A percentile compares a stretch with the other conserved stretches of the same genome.
These are phyloP conservation scores for Phytophthora lateralis DNA, from an alignment of 352 stramenopile species.

Conservation along the genomic window DNA sequence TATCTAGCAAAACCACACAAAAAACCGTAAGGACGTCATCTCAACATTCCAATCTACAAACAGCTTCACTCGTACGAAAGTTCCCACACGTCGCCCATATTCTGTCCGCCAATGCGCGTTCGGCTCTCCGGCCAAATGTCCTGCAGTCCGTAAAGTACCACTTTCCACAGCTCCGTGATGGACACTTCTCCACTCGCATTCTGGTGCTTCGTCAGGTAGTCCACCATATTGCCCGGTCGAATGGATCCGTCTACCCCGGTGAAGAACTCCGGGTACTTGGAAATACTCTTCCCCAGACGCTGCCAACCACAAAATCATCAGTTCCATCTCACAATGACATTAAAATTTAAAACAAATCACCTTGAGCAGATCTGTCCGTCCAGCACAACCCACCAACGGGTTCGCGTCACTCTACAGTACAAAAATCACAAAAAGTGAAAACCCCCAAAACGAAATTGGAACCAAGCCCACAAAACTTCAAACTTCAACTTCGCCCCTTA, in stretches of 20 bases:
- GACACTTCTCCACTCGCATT: constrained; percentile 60
- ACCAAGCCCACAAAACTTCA: not conserved
- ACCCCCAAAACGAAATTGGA: not conserved
- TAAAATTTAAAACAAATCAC: constrained; percentile 13
- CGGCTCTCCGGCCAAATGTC: constrained; percentile 86
- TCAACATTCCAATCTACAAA: not conserved
- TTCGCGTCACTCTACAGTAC: constrained; percentile 58
- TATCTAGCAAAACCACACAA: constrained; percentile 36
- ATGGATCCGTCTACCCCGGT: constrained; percentile 43
- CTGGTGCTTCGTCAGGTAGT: constrained; percentile 73
- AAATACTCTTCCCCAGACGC: constrained; percentile 71
- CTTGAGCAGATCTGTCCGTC: constrained; percentile 76
- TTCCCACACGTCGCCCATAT: constrained; percentile 89
- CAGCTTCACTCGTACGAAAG: constrained; percentile 48
- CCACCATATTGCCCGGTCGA: constrained; percentile 79
- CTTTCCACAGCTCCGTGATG: constrained; percentile 76
- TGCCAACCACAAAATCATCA: constrained; percentile 19
- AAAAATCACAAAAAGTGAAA: not conserved
- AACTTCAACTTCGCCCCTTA: constrained; percentile 16
- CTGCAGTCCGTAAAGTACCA: constrained; percentile 81
- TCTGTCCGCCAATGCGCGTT: constrained; percentile 67
- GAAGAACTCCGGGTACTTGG: constrained; percentile 82
- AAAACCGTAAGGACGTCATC: constrained; percentile 1
- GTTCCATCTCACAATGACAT: constrained; percentile 1
- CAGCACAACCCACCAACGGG: constrained; percentile 78